These are phyloP conservation scores for Ambrosia trifida DNA, from an alignment of 129 eudicot species.

Conservation along the genomic window DNA sequence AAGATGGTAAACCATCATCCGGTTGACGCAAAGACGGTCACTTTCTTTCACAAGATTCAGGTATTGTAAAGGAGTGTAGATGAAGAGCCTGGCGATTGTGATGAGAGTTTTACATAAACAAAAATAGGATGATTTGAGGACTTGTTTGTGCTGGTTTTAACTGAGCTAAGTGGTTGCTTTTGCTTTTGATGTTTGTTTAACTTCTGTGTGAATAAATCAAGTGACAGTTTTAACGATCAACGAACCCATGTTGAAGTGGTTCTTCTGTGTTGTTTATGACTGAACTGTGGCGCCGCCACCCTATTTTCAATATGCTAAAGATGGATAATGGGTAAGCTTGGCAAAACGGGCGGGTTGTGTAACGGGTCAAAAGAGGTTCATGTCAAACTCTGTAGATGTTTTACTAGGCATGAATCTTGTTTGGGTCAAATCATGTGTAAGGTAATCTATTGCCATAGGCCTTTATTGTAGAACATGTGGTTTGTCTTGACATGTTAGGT, in stretches of 20 bases:
- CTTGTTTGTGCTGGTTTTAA: conserved; percentile 19
- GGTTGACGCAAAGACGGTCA: not conserved
- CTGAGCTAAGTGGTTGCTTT: conserved; percentile 24
- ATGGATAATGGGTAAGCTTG: no score
- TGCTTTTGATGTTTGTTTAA: conserved; percentile 3
- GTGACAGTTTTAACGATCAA: conserved; percentile 26
- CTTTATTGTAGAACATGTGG: not conserved
- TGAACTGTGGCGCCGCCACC: not conserved
- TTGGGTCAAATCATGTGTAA: not conserved
- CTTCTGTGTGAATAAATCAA: conserved; percentile 24
- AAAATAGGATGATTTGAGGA: conserved; percentile 22
- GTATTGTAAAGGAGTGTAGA: conserved; percentile 35
- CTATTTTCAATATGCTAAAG: not conserved
- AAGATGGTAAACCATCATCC: conserved; percentile 55
- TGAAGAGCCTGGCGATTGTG: conserved; percentile 31
- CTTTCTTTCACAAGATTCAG: conserved; percentile 23
- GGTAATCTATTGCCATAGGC: not conserved
- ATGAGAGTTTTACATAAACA: conserved; percentile 15
- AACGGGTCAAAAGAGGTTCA: no score
- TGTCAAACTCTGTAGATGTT: not conserved
- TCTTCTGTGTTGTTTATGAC: not conserved
- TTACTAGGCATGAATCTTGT: not conserved
- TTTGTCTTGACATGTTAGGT: not conserved
- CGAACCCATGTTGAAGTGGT: not conserved
- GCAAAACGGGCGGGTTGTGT: no score